Conservation (phyloP, 768 basidiomycete genomes). For the Suillus fuscotomentosus region DNA sequence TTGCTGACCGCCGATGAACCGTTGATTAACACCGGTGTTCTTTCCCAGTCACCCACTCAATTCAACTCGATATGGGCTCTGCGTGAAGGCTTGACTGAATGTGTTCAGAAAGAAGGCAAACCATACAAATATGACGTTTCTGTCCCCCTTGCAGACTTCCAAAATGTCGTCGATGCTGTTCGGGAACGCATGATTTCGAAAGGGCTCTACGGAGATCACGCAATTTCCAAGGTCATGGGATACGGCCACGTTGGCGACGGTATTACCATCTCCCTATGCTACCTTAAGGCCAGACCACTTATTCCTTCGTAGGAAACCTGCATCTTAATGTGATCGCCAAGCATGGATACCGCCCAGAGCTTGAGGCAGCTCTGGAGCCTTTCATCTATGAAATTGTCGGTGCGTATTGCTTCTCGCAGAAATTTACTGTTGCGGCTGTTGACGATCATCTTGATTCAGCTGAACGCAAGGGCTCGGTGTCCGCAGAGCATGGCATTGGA, state of each 20-base stretch:
- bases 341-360: constrained; percentile 70
- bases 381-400: constrained; percentile 92
- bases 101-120: constrained; percentile 89
- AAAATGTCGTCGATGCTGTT: constrained; percentile 81
- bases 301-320: constrained; percentile 66
- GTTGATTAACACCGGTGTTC: constrained; percentile 84
- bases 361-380: constrained; percentile 88
- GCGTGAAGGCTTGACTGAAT: constrained; percentile 90
- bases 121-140: constrained; percentile 97
- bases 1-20: constrained; percentile 72
- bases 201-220: constrained; percentile 67
- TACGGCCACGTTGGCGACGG: constrained; percentile 98
- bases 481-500: constrained; percentile 97
- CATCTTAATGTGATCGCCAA: constrained; percentile 90
- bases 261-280: constrained; percentile 32
- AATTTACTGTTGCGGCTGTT: neutral
- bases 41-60: constrained; percentile 89
- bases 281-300: constrained; percentile 5
- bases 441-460: constrained; percentile 38
- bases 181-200: constrained; percentile 67
- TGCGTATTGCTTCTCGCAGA: constrained; percentile 31
- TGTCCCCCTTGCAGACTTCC: constrained; percentile 82
- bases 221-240: constrained; percentile 83
- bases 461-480: constrained; percentile 84
- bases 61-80: constrained; percentile 89